These are phyloP conservation scores for Ophiocordyceps unilateralis DNA, from an alignment of 2,329 filamentous ascomycete species.

Conservation along the genomic window DNA sequence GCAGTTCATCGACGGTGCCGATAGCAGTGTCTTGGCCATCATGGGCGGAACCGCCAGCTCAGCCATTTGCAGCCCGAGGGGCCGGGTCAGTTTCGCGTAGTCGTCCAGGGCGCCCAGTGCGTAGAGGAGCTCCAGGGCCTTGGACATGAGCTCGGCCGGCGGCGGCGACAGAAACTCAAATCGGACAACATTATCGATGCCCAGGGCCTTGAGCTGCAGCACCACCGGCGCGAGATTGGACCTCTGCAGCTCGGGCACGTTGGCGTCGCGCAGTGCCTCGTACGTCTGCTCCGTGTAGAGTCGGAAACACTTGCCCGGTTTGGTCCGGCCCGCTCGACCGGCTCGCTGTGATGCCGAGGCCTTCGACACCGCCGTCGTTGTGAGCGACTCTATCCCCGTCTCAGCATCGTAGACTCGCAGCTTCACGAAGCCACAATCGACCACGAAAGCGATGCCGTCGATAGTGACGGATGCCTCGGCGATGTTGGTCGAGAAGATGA, in stretches of 20 bases:
- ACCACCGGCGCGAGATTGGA: constrained; percentile 79
- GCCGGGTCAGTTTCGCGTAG: constrained; percentile 77
- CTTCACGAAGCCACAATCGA: constrained; percentile 87
- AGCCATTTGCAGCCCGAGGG: constrained; percentile 80
- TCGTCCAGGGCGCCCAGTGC: constrained; percentile 74
- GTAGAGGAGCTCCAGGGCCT: constrained; percentile 75
- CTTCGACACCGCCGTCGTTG: constrained; percentile 67
- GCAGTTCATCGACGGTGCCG: constrained; percentile 58
- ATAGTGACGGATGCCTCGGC: constrained; percentile 94
- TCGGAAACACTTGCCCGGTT: constrained; percentile 83
- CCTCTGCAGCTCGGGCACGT: constrained; percentile 78
- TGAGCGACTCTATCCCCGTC: constrained; percentile 78
- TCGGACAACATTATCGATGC: constrained; percentile 82
- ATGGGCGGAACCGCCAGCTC: constrained; percentile 88
- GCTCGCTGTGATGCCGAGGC: constrained; percentile 85
- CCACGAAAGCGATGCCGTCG: constrained; percentile 75
- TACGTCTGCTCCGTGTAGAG: constrained; percentile 71
- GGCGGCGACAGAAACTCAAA: constrained; percentile 83
- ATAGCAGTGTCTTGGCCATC: constrained; percentile 79
- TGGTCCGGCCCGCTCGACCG: constrained; percentile 76
- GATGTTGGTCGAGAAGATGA: constrained; percentile 89
- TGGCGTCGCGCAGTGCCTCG: constrained; percentile 47
- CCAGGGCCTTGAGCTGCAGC: constrained; percentile 83
- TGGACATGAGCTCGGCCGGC: constrained; percentile 67
- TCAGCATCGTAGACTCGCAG: constrained; percentile 68